phyloP scores from a whole-genome alignment of 306 rosid species.

The Dalbergia oliveri region DNA sequence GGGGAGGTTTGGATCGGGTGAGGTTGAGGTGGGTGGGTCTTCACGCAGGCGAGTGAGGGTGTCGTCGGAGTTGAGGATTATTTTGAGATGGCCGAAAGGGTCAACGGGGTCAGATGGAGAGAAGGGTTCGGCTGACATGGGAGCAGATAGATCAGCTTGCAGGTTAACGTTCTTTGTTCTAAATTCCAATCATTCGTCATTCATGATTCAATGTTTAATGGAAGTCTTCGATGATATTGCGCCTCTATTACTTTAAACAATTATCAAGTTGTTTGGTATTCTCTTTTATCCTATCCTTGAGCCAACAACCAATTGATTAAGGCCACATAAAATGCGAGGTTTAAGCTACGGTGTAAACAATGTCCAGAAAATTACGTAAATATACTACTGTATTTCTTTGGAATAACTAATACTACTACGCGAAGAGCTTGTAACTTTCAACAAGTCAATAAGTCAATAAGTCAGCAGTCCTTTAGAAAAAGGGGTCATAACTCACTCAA shows the following conservation, averaged over 20 bases:
- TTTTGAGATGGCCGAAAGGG: slow-evolving; percentile 49
- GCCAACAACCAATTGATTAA: not conserved
- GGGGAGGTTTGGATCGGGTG: slow-evolving; percentile 43
- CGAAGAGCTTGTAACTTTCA: too few relatives aligned
- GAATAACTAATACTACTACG: too few relatives aligned
- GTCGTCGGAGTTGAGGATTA: slow-evolving; percentile 45
- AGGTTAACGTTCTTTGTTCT: not conserved
- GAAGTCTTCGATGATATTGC: not conserved
- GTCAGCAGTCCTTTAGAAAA: too few relatives aligned
- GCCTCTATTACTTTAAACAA: not conserved
- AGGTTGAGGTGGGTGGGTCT: slow-evolving; percentile 34
- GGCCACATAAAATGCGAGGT: not conserved
- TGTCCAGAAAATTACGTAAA: not conserved
- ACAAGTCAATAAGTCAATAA: too few relatives aligned
- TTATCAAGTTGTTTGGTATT: not conserved
- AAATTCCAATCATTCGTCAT: not conserved
- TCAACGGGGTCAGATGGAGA: slow-evolving; percentile 16
- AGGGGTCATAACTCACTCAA: too few relatives aligned
- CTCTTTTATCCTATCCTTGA: not conserved
- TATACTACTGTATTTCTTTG: not conserved
- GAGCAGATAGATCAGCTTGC: not conserved
- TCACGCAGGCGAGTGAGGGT: slow-evolving; percentile 49
- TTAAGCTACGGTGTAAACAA: not conserved
- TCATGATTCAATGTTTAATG: not conserved
- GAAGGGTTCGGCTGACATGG: slow-evolving; percentile 10